These are phyloP conservation scores for Murraya koenigii DNA, from an alignment of 345 rosid genomes.

Conservation along the genomic window DNA sequence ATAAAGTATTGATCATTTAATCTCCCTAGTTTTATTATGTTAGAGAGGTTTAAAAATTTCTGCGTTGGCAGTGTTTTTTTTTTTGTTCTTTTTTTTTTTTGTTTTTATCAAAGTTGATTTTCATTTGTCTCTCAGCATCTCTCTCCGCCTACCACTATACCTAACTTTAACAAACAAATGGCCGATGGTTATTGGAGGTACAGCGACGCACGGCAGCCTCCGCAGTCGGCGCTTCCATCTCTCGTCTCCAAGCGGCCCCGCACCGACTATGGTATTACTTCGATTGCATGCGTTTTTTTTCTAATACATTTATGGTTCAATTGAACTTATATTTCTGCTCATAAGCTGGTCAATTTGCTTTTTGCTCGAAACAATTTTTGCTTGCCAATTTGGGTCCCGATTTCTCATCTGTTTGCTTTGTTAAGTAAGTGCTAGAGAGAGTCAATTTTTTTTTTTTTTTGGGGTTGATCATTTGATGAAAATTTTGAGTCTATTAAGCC, in stretches of 20 bases:
- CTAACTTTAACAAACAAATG: slow-evolving; percentile 25
- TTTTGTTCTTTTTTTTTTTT: too few relatives aligned
- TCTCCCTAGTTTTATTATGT: too few relatives aligned
- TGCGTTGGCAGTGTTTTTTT: too few relatives aligned
- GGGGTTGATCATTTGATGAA: not conserved
- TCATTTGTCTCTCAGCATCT: not conserved
- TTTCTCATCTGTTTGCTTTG: not conserved
- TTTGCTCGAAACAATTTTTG: not conserved
- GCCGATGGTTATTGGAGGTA: slow-evolving; percentile 55
- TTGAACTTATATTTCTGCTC: not conserved
- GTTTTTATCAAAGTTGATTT: not conserved
- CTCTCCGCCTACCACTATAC: not conserved
- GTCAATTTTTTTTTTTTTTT: too few relatives aligned
- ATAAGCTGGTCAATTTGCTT: not conserved
- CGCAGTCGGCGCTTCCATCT: slow-evolving; percentile 26
- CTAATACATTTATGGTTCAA: not conserved
- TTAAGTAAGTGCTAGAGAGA: not conserved
- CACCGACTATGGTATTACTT: slow-evolving; percentile 39
- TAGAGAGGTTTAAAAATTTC: too few relatives aligned
- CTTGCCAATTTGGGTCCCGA: not conserved
- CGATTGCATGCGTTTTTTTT: not conserved
- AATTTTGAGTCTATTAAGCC: not conserved
- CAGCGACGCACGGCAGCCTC: slow-evolving; percentile 38
- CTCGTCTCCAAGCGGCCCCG: slow-evolving; percentile 52
- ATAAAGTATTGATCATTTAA: too few relatives aligned